phyloP scores from a whole-genome alignment of 2,329 filamentous ascomycete genomes.

The Nigrospora osmanthi region DNA sequence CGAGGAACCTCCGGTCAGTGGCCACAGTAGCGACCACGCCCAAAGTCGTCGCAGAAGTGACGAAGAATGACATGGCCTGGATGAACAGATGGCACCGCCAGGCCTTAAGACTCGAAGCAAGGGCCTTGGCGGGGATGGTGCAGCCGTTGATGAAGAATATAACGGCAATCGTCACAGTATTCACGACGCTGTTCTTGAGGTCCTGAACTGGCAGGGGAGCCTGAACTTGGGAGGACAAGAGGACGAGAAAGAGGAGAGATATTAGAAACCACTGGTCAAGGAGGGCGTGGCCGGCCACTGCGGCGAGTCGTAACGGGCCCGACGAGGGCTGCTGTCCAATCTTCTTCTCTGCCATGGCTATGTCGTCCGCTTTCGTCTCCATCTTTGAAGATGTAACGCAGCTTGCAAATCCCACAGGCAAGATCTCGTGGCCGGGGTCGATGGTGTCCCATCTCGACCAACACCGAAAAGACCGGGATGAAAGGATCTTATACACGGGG shows the following conservation, averaged over 20 bases:
- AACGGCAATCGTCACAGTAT: background rate
- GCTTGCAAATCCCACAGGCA: no score
- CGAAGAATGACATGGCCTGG: background rate
- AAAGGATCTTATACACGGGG: no score
- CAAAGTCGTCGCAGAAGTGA: background rate
- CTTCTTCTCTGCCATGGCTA: no score
- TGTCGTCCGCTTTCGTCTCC: no score
- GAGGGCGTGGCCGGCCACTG: no score
- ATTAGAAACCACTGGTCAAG: background rate
- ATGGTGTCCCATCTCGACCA: no score
- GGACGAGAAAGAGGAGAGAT: background rate
- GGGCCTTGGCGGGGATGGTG: background rate
- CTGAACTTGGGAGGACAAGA: background rate
- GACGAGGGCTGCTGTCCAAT: no score
- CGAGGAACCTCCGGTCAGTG: background rate
- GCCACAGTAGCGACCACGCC: background rate
- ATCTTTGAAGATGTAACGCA: no score
- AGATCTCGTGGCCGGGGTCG: no score
- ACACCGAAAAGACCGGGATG: no score
- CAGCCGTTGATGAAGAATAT: constrained; percentile 1
- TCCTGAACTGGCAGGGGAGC: background rate
- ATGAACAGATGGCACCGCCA: background rate
- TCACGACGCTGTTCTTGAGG: background rate
- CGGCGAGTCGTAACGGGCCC: no score
- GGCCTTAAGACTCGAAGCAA: background rate